A percentile compares a stretch with the other conserved stretches of the same genome.
Conservation (phyloP, 208 protist species). For the Trypanosoma mega region DNA sequence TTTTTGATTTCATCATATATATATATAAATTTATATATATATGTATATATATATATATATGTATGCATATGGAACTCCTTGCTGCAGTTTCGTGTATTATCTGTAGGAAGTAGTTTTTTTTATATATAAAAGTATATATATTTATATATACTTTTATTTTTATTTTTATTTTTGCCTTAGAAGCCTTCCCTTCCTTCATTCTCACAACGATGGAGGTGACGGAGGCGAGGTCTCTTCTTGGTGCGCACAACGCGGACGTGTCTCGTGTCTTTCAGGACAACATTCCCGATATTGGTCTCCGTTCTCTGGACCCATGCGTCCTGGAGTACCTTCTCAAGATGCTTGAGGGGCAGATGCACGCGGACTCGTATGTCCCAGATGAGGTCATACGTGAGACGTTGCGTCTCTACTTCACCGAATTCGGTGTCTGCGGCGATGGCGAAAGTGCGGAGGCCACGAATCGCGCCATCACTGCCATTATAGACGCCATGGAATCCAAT, state of each 20-base stretch:
- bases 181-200: neutral
- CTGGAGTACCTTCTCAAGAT: slow-evolving; percentile 83
- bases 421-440: slow-evolving; percentile 45
- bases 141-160: too few relatives aligned
- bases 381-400: slow-evolving; percentile 75
- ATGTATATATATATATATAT: too few relatives aligned
- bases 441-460: slow-evolving; percentile 34
- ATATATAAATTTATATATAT: too few relatives aligned
- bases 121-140: too few relatives aligned
- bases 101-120: neutral
- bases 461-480: slow-evolving; percentile 42
- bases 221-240: slow-evolving; percentile 55
- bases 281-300: slow-evolving; percentile 69
- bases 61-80: too few relatives aligned
- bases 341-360: slow-evolving; percentile 81
- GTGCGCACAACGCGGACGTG: slow-evolving; percentile 48
- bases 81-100: neutral
- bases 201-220: slow-evolving; percentile 49
- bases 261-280: slow-evolving; percentile 62
- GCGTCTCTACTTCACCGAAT: slow-evolving; percentile 75
- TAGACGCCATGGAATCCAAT: slow-evolving; percentile 46
- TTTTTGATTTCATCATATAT: too few relatives aligned
- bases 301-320: slow-evolving; percentile 74
- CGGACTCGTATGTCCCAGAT: slow-evolving; percentile 78
- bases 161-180: neutral